Base-by-base conservation (phyloP, 148 eudicot genomes). In the Salicornia ramosissima region DNA sequence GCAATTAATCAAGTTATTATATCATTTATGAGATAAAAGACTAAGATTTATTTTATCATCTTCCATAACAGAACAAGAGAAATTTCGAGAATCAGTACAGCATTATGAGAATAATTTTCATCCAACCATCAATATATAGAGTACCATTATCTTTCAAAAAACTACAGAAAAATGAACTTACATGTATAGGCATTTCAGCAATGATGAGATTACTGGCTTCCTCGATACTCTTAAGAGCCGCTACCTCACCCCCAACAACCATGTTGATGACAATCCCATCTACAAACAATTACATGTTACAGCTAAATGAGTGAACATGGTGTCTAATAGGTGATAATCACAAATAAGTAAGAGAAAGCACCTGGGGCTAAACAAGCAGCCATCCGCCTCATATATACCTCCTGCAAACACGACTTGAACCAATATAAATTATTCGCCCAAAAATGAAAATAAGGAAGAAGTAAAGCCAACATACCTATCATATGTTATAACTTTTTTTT, bases 171-270 rank as follows among this genome's bases (percentile, higher is more conserved):
- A 16, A 36, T 15, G 30, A 24, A 57, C 68, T 51, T 39, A 73
- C 80, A 55, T 77, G 68, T 59, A 71, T 71, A 40, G 80, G 72
- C 80, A 71, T 87, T 82, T 88, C 91, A 55, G 90, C 88, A 74
- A 88, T 85, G 67, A 86, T 76, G 68, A 87, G 83, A 69, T 82
- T 83, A 71, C 81, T 86, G 82, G 86, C 89, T 81, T 89, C 97
- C 81, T 88, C 91, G 26, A 91, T 78, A 85, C 75, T 86, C 80
- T 83, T 89, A 66, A 94, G 92, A 72, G 80, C 84, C 51, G 84
- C 87, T 16, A 91, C 99, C 81, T 94, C 96, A 64, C 93, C 93
- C 26, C 99, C 97, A 56, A 89, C 91, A 55, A 90, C 92, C 97
- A 94, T 87, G 84, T 82, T 89, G 40, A 94, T 87, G 74, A 87